A percentile compares a stretch with the other conserved stretches of the same genome.
Evolutionary conservation across 805 yeast genomes (phyloP).

Genomic region (Kodamaea sagamina): DNA sequence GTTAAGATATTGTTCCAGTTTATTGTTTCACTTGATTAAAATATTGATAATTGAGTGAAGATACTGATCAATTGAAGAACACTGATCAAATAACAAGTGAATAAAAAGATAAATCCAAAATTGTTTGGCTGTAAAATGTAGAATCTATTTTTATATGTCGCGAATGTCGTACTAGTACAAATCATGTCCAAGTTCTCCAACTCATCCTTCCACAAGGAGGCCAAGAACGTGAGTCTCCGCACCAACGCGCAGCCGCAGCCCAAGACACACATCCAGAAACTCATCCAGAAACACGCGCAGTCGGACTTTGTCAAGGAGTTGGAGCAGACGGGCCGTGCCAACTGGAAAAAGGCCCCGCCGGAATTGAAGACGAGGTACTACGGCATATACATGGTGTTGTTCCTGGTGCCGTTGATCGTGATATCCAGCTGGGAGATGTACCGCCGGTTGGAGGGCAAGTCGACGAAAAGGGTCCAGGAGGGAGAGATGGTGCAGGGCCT

Average conservation of each 20-base stretch:
- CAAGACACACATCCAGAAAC: constrained; percentile 13
- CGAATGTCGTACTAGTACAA: neutral
- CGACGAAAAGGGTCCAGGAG: constrained; percentile 41
- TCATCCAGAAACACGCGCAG: constrained; percentile 21
- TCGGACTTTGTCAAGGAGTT: constrained; percentile 39
- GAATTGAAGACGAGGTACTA: constrained; percentile 38
- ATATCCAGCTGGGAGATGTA: constrained; percentile 37
- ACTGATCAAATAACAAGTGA: too few relatives aligned
- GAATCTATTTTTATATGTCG: too few relatives aligned
- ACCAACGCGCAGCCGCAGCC: constrained; percentile 15
- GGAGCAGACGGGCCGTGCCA: constrained; percentile 41
- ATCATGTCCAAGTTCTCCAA: constrained; percentile 24
- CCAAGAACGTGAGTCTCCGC: constrained; percentile 15
- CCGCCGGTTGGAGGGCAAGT: constrained; percentile 40
- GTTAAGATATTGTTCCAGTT: too few relatives aligned
- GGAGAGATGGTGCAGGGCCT: constrained; percentile 40
- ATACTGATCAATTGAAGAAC: too few relatives aligned
- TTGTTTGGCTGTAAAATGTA: neutral
- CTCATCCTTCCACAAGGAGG: constrained; percentile 35
- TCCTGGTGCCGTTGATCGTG: constrained; percentile 39
- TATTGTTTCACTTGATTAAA: too few relatives aligned
- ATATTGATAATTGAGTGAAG: too few relatives aligned
- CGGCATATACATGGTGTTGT: constrained; percentile 39
- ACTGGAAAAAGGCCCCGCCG: constrained; percentile 47
- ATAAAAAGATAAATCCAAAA: too few relatives aligned